Base-by-base conservation (phyloP, 2,329 filamentous ascomycete genomes). In the Xylariaceae sp. region DNA sequence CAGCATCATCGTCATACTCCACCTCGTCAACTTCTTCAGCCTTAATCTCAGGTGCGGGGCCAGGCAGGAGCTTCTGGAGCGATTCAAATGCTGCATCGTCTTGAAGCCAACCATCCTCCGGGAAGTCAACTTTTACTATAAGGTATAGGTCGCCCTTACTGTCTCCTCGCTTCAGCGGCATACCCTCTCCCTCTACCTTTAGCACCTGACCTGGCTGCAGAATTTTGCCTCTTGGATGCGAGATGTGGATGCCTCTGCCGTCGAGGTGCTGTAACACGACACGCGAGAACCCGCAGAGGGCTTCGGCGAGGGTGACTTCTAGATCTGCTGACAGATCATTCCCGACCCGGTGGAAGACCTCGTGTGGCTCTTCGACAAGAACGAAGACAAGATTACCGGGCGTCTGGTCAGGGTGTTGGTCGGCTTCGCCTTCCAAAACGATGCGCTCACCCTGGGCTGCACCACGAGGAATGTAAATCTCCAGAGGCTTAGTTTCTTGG, bases 301-400 rank as follows among this genome's bases (percentile, higher is more conserved):
- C 87, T 72, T 99, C 94, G 8, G 84, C 84, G 11, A 99, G 79
- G 3, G 88, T 90, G 60, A 99, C 81, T 30, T 89, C 84, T 37
- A 99, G 77, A 55, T 92, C 86, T 1, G 92, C 91, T 1, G 87
- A 88, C 50, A 99, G 77, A 71, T 99, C 93, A 45, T 89, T 80
- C 3, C 92, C 93, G 33, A 90, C 86, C 35, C 94, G 87, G 57
- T 87, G 85, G 73, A 97, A 99, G 5, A 82, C 74, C 1, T 90
- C 85, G 71, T 99, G 93, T 1, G 86, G 82, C 62, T 89, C 84
- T 74, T 99, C 92, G 1, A 87, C 82, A 2, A 99, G 76, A 18
- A 89, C 86, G 76, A 99, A 97, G 63, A 97, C 82, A 64, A 99
- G 93, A 68, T 97, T 92, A 51, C 94, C 94, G 0, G 93, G 92